Conservation (phyloP, 257 asterid genomes). For the Thymus quinquecostatus region DNA sequence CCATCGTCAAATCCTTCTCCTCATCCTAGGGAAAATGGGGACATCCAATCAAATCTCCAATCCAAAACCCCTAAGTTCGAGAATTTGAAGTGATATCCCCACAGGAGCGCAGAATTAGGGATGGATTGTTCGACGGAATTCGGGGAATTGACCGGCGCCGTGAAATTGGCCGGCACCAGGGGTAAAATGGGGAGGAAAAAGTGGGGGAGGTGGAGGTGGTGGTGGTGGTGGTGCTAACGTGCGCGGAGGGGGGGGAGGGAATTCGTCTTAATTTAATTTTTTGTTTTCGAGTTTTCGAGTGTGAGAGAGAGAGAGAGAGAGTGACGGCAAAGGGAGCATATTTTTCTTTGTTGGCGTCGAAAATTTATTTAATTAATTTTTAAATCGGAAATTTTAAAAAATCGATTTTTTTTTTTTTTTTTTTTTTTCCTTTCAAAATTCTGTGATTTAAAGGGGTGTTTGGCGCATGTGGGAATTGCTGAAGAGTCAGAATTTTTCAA, state of each 20-base stretch:
- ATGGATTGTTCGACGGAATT: constrained; percentile 3
- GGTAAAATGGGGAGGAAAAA: constrained; percentile 23
- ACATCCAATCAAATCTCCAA: constrained; percentile 24
- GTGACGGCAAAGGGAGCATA: constrained; percentile 44
- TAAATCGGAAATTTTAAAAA: background rate
- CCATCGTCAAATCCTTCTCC: constrained; percentile 68
- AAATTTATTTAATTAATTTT: background rate
- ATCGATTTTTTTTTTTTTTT: background rate
- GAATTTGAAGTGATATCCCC: constrained; percentile 34
- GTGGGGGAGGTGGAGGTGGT: constrained; percentile 30
- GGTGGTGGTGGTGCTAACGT: constrained; percentile 57
- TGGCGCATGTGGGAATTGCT: constrained; percentile 27
- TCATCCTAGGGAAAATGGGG: constrained; percentile 38
- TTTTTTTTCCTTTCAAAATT: background rate
- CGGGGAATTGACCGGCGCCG: constrained; percentile 38
- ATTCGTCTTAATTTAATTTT: constrained; percentile 36
- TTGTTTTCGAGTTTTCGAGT: constrained; percentile 32
- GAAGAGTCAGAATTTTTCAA: constrained; percentile 27
- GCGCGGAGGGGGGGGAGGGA: constrained; percentile 50
- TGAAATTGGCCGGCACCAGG: constrained; percentile 35
- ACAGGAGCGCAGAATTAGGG: constrained; percentile 6
- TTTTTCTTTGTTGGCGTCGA: constrained; percentile 28
- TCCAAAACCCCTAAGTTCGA: constrained; percentile 52
- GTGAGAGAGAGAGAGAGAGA: constrained; percentile 1
- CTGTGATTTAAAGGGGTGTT: constrained; percentile 10